A percentile compares a stretch with the other conserved stretches of the same genome.
Conservation (phyloP, 2,329 filamentous ascomycete genomes). For the Hypoxylon sp. region DNA sequence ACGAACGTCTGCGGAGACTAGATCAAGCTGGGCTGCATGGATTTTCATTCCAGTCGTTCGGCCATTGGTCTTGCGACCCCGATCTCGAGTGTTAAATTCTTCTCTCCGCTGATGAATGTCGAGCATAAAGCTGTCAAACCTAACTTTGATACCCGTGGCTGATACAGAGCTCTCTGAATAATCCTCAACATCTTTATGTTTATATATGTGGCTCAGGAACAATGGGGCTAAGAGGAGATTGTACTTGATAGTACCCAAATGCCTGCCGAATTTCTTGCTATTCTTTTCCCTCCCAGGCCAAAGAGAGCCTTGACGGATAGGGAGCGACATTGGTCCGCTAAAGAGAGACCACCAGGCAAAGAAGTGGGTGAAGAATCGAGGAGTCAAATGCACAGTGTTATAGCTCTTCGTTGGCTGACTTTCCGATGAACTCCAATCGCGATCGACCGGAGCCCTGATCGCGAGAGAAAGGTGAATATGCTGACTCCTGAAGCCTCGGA, state of each 20-base stretch:
- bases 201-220: constrained; percentile 97
- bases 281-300: constrained; percentile 96
- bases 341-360: constrained; percentile 98
- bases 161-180: constrained; percentile 82
- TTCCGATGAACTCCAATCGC: constrained; percentile 85
- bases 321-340: constrained; percentile 92
- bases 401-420: constrained; percentile 87
- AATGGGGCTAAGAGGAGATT: constrained; percentile 91
- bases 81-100: constrained; percentile 86
- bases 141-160: constrained; percentile 95
- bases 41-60: constrained; percentile 95
- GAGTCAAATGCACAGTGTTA: constrained; percentile 94
- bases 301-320: constrained; percentile 89
- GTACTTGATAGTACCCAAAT: constrained; percentile 99
- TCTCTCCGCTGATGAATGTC: constrained; percentile 95
- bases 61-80: constrained; percentile 79
- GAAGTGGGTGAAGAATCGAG: constrained; percentile 98
- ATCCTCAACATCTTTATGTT: constrained; percentile 95
- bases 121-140: constrained; percentile 96
- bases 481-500: constrained; percentile 93
- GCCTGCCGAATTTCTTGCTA: constrained; percentile 97
- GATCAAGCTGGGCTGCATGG: constrained; percentile 91
- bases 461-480: constrained; percentile 97
- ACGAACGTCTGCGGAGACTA: constrained; percentile 90
- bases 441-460: constrained; percentile 85